These are phyloP conservation scores for Recurvomyces mirabilis DNA, from an alignment of 495 filamentous ascomycete genomes.

Conservation along the genomic window DNA sequence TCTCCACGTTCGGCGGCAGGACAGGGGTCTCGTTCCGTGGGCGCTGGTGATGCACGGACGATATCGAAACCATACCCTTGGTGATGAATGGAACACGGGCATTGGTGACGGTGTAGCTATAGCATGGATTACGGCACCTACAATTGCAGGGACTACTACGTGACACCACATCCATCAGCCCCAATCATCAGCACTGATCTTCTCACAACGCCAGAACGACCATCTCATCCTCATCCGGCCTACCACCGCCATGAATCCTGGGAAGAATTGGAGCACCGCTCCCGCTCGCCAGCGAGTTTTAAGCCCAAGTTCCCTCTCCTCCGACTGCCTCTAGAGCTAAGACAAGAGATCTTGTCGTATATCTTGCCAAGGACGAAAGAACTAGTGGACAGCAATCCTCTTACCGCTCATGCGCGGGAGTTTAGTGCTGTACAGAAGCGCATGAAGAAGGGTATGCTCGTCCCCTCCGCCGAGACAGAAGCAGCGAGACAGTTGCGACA, in stretches of 20 bases:
- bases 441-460: not conserved
- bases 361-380: slow-evolving; percentile 27
- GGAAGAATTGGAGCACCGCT: slow-evolving; percentile 16
- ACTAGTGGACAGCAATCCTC: slow-evolving; percentile 7
- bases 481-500: not conserved
- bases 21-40: not conserved
- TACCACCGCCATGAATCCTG: slow-evolving; percentile 13
- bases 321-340: slow-evolving; percentile 31
- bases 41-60: not conserved
- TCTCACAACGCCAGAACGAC: not conserved
- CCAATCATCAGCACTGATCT: slow-evolving; percentile 3
- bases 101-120: too few species aligned
- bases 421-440: slow-evolving; percentile 19
- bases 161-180: slow-evolving; percentile 8
- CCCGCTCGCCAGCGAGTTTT: slow-evolving; percentile 12
- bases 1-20: too few species aligned
- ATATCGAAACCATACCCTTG: not conserved
- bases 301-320: slow-evolving; percentile 25
- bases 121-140: slow-evolving; percentile 18
- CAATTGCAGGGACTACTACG: slow-evolving; percentile 22
- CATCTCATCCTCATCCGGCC: not conserved
- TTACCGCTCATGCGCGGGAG: slow-evolving; percentile 15
- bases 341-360: slow-evolving; percentile 29
- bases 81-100: too few species aligned
- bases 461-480: not conserved